Evolutionary conservation across 768 basidiomycete species (phyloP).

Genomic region (Lentinula edodes): DNA sequence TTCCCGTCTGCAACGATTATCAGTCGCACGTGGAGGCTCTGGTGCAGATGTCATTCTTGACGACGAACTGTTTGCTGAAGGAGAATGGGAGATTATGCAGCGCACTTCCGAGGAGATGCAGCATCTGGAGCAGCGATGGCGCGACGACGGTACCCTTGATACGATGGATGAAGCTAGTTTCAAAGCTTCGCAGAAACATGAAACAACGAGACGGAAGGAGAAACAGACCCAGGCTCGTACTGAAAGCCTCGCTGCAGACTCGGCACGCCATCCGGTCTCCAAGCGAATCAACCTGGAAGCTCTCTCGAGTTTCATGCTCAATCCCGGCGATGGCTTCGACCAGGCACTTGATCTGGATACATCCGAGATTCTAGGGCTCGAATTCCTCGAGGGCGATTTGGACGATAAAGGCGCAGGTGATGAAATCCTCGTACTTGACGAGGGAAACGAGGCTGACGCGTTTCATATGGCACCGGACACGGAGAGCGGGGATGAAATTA

Average conservation of each 20-base stretch:
- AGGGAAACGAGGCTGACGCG: background rate
- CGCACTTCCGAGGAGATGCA: constrained; percentile 48
- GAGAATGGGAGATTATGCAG: constrained; percentile 60
- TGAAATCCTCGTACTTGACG: background rate
- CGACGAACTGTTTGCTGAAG: constrained; percentile 66
- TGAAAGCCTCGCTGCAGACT: constrained; percentile 7
- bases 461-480: background rate
- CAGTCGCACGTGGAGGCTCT: constrained; percentile 51
- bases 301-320: constrained; percentile 43
- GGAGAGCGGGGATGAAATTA: constrained; percentile 22
- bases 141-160: background rate
- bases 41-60: constrained; percentile 47
- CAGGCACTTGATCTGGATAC: constrained; percentile 15
- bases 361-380: constrained; percentile 10
- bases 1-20: constrained; percentile 64
- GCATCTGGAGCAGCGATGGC: constrained; percentile 22
- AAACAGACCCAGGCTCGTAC: constrained; percentile 11
- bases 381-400: constrained; percentile 10
- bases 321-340: constrained; percentile 21
- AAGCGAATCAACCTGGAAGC: constrained; percentile 54
- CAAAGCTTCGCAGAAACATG: background rate
- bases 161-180: background rate
- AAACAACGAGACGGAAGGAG: background rate
- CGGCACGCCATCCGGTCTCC: constrained; percentile 13
- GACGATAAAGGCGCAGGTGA: constrained; percentile 8